Percentiles rank a stretch among this genome's conserved stretches.
phyloP scores from a whole-genome alignment of 2,329 filamentous ascomycete species.

The Arthrobotrys iridis region DNA sequence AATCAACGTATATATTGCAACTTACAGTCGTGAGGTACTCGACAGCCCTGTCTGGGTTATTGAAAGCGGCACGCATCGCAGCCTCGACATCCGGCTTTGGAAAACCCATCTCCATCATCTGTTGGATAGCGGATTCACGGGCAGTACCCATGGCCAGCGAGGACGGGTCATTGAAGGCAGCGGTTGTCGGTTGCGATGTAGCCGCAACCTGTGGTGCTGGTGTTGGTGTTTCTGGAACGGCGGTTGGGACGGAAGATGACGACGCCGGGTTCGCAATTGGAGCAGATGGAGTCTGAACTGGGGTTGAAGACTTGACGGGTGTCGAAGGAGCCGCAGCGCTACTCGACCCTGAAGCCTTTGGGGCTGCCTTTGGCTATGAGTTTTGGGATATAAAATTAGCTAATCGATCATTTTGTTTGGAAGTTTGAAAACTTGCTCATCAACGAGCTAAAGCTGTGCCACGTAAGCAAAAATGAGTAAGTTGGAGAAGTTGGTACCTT shows the following conservation, averaged over 20 bases:
- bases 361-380: slow-evolving; percentile 74
- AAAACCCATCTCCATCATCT: slow-evolving; percentile 99
- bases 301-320: slow-evolving; percentile 69
- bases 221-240: slow-evolving; percentile 67
- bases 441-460: slow-evolving; percentile 21
- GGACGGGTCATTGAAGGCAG: slow-evolving; percentile 75
- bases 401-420: slow-evolving; percentile 35
- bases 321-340: slow-evolving; percentile 72
- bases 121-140: slow-evolving; percentile 81
- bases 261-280: slow-evolving; percentile 65
- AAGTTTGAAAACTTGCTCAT: slow-evolving; percentile 23
- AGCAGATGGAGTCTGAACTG: slow-evolving; percentile 65
- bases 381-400: slow-evolving; percentile 55
- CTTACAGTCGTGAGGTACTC: slow-evolving; percentile 88
- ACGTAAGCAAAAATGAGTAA: slow-evolving; percentile 5
- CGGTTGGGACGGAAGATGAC: slow-evolving; percentile 63
- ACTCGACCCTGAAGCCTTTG: slow-evolving; percentile 69
- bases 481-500: slow-evolving; percentile 73
- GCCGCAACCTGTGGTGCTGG: slow-evolving; percentile 65
- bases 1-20: background rate
- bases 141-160: slow-evolving; percentile 87
- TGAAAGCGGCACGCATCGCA: slow-evolving; percentile 95
- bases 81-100: slow-evolving; percentile 85
- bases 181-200: slow-evolving; percentile 64
- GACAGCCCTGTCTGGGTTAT: slow-evolving; percentile 95